Percentiles rank a stretch among this genome's conserved stretches.
Conservation (phyloP, 768 basidiomycete genomes). For the Amanita molliuscula region DNA sequence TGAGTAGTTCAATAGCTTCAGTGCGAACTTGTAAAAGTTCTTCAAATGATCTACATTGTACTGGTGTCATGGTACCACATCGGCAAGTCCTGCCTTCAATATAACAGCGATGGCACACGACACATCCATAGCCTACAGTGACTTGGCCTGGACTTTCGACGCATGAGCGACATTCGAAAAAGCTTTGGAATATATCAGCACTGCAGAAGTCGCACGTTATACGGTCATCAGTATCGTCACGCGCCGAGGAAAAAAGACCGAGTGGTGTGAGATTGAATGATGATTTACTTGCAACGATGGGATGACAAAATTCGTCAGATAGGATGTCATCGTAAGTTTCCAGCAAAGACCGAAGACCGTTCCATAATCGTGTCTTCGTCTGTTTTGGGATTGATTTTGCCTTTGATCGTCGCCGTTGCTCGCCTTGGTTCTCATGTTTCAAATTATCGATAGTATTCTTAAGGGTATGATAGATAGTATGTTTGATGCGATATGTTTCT, state of each 20-base stretch:
- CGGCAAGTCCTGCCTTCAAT: slow-evolving; percentile 67
- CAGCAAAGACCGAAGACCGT: slow-evolving; percentile 25
- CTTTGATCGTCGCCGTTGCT: not conserved
- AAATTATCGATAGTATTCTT: slow-evolving; percentile 11
- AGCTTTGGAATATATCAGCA: slow-evolving; percentile 73
- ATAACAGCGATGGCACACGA: slow-evolving; percentile 65
- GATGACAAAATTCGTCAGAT: slow-evolving; percentile 31
- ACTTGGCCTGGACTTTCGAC: slow-evolving; percentile 9
- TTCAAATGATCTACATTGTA: slow-evolving; percentile 43
- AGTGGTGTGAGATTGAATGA: slow-evolving; percentile 8
- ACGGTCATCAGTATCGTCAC: slow-evolving; percentile 11
- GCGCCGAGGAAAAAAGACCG: not conserved
- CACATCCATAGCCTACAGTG: slow-evolving; percentile 29
- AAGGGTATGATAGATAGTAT: slow-evolving; percentile 48
- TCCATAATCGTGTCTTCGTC: not conserved
- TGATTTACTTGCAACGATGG: slow-evolving; percentile 11
- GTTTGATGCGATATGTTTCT: slow-evolving; percentile 71
- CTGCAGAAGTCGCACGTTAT: slow-evolving; percentile 72
- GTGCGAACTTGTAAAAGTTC: slow-evolving; percentile 25
- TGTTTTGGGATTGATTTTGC: not conserved
- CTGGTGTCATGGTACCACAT: slow-evolving; percentile 51
- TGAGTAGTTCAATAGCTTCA: slow-evolving; percentile 9
- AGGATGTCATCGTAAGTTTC: slow-evolving; percentile 42
- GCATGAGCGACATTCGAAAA: slow-evolving; percentile 59
- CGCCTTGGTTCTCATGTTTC: not conserved